These are phyloP conservation scores for Aspergillus taichungensis DNA, from an alignment of 495 filamentous ascomycete genomes.

Conservation along the genomic window DNA sequence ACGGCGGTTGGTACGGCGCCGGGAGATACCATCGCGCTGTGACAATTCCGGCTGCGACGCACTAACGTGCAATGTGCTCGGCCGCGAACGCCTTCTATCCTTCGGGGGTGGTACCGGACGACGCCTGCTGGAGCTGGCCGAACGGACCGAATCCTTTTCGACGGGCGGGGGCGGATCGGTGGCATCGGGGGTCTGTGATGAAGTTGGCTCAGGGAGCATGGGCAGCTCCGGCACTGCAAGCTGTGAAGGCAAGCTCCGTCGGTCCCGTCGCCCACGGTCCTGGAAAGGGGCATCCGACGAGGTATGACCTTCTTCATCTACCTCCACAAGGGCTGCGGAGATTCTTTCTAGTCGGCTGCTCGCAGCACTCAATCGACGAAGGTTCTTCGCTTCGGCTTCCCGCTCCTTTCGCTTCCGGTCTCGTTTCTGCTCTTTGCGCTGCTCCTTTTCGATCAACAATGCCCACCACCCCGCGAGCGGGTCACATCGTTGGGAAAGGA, in stretches of 20 bases:
- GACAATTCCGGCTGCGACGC: slow-evolving; percentile 60
- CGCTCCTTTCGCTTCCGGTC: slow-evolving; percentile 80
- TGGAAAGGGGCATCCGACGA: slow-evolving; percentile 20
- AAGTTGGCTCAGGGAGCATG: slow-evolving; percentile 53
- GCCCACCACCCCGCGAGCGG: slow-evolving; percentile 94
- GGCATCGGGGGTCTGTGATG: slow-evolving; percentile 28
- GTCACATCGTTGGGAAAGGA: slow-evolving; percentile 83
- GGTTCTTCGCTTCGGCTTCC: slow-evolving; percentile 70
- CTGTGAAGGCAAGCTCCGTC: slow-evolving; percentile 46
- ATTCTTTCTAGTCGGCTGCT: slow-evolving; percentile 76
- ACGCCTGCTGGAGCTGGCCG: slow-evolving; percentile 57
- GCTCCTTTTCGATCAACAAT: slow-evolving; percentile 88
- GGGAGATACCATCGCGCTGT: slow-evolving; percentile 45
- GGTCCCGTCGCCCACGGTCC: slow-evolving; percentile 44
- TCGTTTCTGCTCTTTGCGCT: slow-evolving; percentile 74
- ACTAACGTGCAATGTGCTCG: slow-evolving; percentile 74
- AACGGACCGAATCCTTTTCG: slow-evolving; percentile 69
- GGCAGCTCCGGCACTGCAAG: slow-evolving; percentile 58
- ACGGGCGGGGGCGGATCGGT: slow-evolving; percentile 51
- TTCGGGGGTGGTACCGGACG: slow-evolving; percentile 81
- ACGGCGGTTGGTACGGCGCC: slow-evolving; percentile 45
- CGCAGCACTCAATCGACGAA: slow-evolving; percentile 74
- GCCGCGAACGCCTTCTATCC: slow-evolving; percentile 62
- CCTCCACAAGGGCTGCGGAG: slow-evolving; percentile 62
- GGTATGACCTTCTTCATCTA: slow-evolving; percentile 59